These are phyloP conservation scores for Austroboletus niveus DNA, from an alignment of 1,284 basidiomycete genomes.

Conservation along the genomic window DNA sequence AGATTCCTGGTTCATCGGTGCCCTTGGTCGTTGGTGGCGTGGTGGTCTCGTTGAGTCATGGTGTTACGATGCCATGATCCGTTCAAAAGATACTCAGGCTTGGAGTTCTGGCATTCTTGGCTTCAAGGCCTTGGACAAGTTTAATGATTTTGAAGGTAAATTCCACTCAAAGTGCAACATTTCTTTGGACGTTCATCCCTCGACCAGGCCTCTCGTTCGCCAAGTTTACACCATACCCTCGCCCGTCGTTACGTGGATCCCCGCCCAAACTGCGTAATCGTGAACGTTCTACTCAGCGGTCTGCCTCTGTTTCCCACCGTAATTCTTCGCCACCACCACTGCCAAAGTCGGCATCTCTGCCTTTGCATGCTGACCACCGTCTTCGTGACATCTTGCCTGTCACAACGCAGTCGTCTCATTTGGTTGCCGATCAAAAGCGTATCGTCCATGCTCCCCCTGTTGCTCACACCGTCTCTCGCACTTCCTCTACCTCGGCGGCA, in stretches of 20 bases:
- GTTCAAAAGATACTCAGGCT: constrained; percentile 67
- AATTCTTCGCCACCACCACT: constrained; percentile 75
- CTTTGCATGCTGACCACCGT: constrained; percentile 53
- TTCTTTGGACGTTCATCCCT: constrained; percentile 1
- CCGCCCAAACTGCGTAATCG: constrained; percentile 57
- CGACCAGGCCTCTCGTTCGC: constrained; percentile 51
- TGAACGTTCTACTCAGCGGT: constrained; percentile 50
- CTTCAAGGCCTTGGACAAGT: constrained; percentile 65
- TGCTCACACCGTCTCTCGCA: constrained; percentile 27
- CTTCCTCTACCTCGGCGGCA: constrained; percentile 22
- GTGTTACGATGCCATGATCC: constrained; percentile 63
- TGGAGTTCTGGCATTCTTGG: constrained; percentile 72
- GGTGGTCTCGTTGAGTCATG: constrained; percentile 70
- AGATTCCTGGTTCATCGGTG: constrained; percentile 84
- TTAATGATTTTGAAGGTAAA: constrained; percentile 62
- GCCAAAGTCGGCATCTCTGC: constrained; percentile 77
- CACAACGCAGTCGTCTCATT: constrained; percentile 36
- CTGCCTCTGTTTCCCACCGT: constrained; percentile 39
- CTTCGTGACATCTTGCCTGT: constrained; percentile 30
- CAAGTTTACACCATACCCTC: constrained; percentile 43
- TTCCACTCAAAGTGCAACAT: constrained; percentile 4
- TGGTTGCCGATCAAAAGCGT: constrained; percentile 36
- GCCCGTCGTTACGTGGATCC: constrained; percentile 41
- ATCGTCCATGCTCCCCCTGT: constrained; percentile 36
- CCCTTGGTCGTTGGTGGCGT: constrained; percentile 86